Conservation (phyloP, 176 grass and related monocot species). For the Leersia perrieri region DNA sequence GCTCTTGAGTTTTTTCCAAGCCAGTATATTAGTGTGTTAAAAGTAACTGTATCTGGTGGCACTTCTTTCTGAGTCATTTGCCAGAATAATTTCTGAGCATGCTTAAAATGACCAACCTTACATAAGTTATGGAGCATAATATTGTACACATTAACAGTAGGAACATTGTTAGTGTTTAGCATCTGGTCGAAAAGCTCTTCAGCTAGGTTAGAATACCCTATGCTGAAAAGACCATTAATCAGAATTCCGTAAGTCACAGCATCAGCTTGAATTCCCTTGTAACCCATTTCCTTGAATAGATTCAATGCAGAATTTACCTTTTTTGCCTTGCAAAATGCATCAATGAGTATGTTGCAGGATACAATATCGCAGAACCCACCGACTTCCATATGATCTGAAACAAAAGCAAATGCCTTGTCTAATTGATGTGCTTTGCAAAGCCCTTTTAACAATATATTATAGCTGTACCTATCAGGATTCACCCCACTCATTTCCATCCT, state of each 20-base stretch:
- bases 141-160: constrained; percentile 65
- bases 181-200: constrained; percentile 72
- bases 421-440: constrained; percentile 65
- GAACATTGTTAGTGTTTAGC: constrained; percentile 46
- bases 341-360: constrained; percentile 74
- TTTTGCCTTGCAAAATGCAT: constrained; percentile 69
- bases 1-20: constrained; percentile 51
- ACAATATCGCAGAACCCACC: constrained; percentile 65
- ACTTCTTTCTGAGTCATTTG: constrained; percentile 56
- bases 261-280: constrained; percentile 68
- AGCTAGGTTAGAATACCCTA: constrained; percentile 50
- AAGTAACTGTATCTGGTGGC: constrained; percentile 57
- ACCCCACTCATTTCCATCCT: constrained; percentile 58
- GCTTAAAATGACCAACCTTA: constrained; percentile 46
- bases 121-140: constrained; percentile 70
- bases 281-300: constrained; percentile 68
- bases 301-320: constrained; percentile 55
- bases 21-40: constrained; percentile 61
- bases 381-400: constrained; percentile 65
- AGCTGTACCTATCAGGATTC: constrained; percentile 66
- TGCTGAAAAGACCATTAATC: constrained; percentile 61
- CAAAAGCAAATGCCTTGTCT: constrained; percentile 63
- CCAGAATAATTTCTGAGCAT: constrained; percentile 46
- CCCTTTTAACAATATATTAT: constrained; percentile 72
- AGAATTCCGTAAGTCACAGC: constrained; percentile 69